Base-by-base conservation (phyloP, 768 basidiomycete genomes). In the Pleurotus salmoneostramineus region DNA sequence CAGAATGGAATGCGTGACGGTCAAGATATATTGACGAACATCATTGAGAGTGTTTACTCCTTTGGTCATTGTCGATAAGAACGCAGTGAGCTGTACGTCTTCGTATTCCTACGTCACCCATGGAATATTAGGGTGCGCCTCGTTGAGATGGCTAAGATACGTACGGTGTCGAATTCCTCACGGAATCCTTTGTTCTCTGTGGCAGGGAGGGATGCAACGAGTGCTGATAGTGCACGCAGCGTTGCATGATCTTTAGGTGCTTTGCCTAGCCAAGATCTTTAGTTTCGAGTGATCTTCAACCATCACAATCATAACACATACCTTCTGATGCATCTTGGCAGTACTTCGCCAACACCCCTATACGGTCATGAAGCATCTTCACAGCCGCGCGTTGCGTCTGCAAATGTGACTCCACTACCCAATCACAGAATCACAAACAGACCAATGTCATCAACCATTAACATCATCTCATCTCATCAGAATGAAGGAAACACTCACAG, bases 331-430 rank as follows among this genome's bases (percentile, higher is more conserved):
- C 89, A 21, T 84, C 84, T 3, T 82, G 72, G 35, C 98, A 85
- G 71, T 99, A 98, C 69, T 87, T 82, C n/a, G 93, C 85, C 6
- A 99, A 82, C 5, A 95, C 75, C 50, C 87, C 62, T 50, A 98
- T 91, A 50, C 97, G 85, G 63, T 97, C 94, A 65, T 95, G 87
- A 56, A 99, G 80, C 97, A 98, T 98, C 68, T 93, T 89, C 56
- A 99, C 88, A 8, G 97, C 97, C 50, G 95, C 93, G 61, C 95
- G 81, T 72, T 98, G 95, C 2, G 95, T 89, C 58, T 90, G 88
- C 50, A 98, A 75, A 73, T 94, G 89, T 0, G 92, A 90, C 65
- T 95, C 87, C 72, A 98, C 96, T 98, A 66, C 32, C 31, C 46
- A 61, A 11, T 49, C 54, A 58, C 62, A 49, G 35, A 50, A 34